phyloP scores from a whole-genome alignment of 1,284 basidiomycete genomes.

The Irpex rosettiformis region DNA sequence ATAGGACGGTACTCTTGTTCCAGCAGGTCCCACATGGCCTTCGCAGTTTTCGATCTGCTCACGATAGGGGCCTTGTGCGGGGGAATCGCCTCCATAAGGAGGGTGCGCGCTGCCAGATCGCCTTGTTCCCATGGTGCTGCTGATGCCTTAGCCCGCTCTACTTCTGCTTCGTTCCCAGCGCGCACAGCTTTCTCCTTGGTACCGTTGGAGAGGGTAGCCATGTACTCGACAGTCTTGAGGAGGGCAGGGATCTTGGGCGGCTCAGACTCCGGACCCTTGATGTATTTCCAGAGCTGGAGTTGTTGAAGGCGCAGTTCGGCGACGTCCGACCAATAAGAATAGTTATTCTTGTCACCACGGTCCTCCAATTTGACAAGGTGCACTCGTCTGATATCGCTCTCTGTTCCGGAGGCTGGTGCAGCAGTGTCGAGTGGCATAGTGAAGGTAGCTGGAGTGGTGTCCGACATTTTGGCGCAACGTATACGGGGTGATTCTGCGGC shows the following conservation, averaged over 20 bases:
- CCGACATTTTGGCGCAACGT: background rate
- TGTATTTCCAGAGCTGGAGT: background rate
- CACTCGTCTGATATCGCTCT: background rate
- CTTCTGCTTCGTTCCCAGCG: background rate
- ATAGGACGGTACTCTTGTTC: background rate
- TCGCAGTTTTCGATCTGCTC: background rate
- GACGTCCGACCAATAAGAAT: background rate
- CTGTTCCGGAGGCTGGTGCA: background rate
- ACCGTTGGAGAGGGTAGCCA: too few species aligned
- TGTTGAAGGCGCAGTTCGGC: background rate
- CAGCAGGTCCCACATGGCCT: background rate
- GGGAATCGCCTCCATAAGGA: background rate
- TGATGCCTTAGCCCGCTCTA: background rate
- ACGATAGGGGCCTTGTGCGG: background rate
- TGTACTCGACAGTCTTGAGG: background rate
- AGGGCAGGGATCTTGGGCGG: background rate
- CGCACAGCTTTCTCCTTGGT: background rate
- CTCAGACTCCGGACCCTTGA: background rate
- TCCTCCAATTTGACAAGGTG: background rate
- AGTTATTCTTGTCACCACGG: background rate
- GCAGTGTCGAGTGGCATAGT: too few species aligned
- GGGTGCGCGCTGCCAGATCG: background rate
- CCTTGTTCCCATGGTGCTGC: background rate
- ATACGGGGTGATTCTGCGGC: background rate
- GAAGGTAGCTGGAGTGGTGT: background rate